These are phyloP conservation scores for Aspergillus sp. DNA, from an alignment of 2,329 filamentous ascomycete species.

Conservation along the genomic window DNA sequence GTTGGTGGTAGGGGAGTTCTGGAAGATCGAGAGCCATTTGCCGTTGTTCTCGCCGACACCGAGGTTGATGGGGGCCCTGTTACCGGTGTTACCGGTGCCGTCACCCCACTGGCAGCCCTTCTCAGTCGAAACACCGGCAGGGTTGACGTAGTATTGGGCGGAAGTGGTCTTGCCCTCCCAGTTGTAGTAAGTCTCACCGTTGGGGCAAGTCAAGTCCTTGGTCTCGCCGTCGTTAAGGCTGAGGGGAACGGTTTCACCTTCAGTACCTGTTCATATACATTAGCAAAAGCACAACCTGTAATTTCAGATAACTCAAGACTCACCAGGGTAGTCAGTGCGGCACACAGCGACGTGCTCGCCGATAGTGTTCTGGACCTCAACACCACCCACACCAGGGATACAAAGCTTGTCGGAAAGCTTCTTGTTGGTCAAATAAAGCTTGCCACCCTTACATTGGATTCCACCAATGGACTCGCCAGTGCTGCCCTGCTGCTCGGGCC, in stretches of 20 bases:
- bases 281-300: conserved; percentile 1
- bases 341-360: conserved; percentile 69
- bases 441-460: conserved; percentile 70
- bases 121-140: conserved; percentile 63
- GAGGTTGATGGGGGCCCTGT: conserved; percentile 85
- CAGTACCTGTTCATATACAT: conserved; percentile 54
- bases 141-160: conserved; percentile 97
- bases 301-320: conserved; percentile 16
- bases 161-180: conserved; percentile 76
- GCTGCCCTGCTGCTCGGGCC: conserved; percentile 74
- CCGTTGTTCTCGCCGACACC: conserved; percentile 73
- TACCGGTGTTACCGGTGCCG: conserved; percentile 62
- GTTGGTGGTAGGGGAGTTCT: conserved; percentile 73
- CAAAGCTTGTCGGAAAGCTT: conserved; percentile 69
- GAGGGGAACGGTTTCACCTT: conserved; percentile 81
- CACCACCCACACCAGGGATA: conserved; percentile 66
- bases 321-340: conserved; percentile 93
- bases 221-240: conserved; percentile 59
- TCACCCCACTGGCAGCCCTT: conserved; percentile 77
- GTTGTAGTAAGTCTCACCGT: conserved; percentile 69
- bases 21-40: conserved; percentile 82
- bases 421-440: conserved; percentile 74
- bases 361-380: conserved; percentile 76
- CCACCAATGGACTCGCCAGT: conserved; percentile 87
- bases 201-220: conserved; percentile 71